phyloP scores from a whole-genome alignment of 306 rosid genomes.

The Albizia julibrissin region DNA sequence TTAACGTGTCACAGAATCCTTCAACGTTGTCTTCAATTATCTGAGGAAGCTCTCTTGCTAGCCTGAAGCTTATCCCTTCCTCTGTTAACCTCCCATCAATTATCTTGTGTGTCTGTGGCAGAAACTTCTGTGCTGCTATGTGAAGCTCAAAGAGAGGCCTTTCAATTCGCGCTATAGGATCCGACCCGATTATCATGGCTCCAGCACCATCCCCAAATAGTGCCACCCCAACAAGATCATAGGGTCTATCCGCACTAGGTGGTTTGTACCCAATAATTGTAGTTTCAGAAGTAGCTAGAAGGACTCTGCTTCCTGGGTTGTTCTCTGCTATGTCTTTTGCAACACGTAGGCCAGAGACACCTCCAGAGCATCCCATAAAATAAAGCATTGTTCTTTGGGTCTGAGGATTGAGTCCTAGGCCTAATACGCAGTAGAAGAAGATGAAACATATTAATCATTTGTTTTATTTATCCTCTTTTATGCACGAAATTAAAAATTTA shows the following conservation, averaged over 20 bases:
- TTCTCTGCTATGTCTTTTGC: slow-evolving; percentile 93
- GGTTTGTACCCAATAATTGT: slow-evolving; percentile 93
- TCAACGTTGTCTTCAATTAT: slow-evolving; percentile 80
- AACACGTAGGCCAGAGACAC: slow-evolving; percentile 84
- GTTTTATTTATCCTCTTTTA: background rate
- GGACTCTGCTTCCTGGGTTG: slow-evolving; percentile 82
- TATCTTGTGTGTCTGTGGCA: slow-evolving; percentile 72
- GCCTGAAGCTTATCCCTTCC: slow-evolving; percentile 84
- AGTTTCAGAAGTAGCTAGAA: slow-evolving; percentile 85
- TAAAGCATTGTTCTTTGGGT: slow-evolving; percentile 70
- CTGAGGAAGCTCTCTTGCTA: slow-evolving; percentile 84
- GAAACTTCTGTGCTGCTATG: slow-evolving; percentile 66
- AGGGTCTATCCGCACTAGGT: slow-evolving; percentile 75
- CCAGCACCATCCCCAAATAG: slow-evolving; percentile 94
- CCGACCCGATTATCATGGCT: slow-evolving; percentile 77
- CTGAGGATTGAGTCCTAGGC: slow-evolving; percentile 69
- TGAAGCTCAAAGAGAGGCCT: slow-evolving; percentile 86
- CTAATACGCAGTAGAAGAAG: slow-evolving; percentile 1
- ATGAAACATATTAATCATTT: background rate
- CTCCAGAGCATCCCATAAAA: slow-evolving; percentile 88
- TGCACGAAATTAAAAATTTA: background rate
- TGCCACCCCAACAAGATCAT: slow-evolving; percentile 92
- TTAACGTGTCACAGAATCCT: slow-evolving; percentile 67
- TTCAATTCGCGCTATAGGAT: slow-evolving; percentile 52
- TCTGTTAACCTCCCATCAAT: slow-evolving; percentile 89